Percentiles rank a stretch among this genome's conserved stretches.
Evolutionary conservation across 2,329 filamentous ascomycete genomes (phyloP).

Genomic region (Seiridium cupressi): DNA sequence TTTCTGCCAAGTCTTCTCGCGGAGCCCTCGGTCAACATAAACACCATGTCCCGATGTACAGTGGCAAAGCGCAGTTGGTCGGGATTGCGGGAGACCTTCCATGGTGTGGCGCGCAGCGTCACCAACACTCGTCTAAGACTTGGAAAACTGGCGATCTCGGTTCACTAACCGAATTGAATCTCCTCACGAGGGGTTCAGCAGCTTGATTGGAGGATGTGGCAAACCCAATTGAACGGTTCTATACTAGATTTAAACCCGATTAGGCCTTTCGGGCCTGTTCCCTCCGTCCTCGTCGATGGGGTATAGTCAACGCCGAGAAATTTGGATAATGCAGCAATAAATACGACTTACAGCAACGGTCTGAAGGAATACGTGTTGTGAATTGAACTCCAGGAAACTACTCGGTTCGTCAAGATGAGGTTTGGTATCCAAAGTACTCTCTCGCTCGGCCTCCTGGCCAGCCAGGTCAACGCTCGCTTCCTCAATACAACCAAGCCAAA

Average conservation of each 20-base stretch:
- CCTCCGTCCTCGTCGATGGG: neutral
- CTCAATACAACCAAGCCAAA: constrained; percentile 11
- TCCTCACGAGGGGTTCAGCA: neutral
- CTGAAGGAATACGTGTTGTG: neutral
- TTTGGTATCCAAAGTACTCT: neutral
- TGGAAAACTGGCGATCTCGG: neutral
- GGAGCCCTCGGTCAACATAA: too few relatives aligned
- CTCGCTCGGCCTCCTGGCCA: neutral
- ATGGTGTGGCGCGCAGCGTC: neutral
- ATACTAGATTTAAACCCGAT: neutral
- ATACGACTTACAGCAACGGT: neutral
- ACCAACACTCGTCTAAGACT: neutral
- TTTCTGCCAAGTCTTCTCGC: too few relatives aligned
- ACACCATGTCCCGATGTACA: neutral
- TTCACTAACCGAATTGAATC: neutral
- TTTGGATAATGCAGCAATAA: neutral
- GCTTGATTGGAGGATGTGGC: constrained; percentile 4
- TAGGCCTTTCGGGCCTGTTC: neutral
- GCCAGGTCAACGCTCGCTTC: neutral
- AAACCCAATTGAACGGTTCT: neutral
- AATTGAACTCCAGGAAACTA: neutral
- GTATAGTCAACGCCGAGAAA: neutral
- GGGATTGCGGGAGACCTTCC: neutral
- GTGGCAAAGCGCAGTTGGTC: neutral
- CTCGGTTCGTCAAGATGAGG: neutral